Conservation (phyloP, 768 basidiomycete genomes). For the Boletus bicolor region DNA sequence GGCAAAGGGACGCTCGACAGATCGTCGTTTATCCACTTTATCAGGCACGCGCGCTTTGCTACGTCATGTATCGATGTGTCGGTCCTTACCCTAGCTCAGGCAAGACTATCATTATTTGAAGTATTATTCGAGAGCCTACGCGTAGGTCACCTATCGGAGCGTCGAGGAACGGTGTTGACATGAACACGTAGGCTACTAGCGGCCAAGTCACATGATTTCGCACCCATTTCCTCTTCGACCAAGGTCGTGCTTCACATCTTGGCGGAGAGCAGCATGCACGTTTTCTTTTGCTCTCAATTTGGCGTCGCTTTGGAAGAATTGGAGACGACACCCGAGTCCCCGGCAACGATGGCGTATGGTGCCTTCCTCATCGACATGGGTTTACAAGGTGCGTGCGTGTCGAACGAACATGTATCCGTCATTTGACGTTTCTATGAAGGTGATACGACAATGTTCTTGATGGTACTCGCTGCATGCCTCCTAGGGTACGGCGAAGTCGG, state of each 20-base stretch:
- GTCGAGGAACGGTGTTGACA: not conserved
- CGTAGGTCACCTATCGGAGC: constrained; percentile 37
- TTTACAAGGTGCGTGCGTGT: constrained; percentile 35
- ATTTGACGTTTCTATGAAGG: constrained; percentile 37
- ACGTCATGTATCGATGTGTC: not conserved
- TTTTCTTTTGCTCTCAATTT: constrained; percentile 64
- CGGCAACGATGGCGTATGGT: constrained; percentile 81
- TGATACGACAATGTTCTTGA: constrained; percentile 66
- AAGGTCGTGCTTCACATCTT: constrained; percentile 62
- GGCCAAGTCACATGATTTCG: constrained; percentile 68
- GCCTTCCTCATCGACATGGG: constrained; percentile 82
- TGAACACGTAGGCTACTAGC: constrained; percentile 56
- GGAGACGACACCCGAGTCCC: constrained; percentile 57
- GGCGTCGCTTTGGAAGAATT: constrained; percentile 63
- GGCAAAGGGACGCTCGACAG: constrained; percentile 66
- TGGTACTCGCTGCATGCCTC: constrained; percentile 82
- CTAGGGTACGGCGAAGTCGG: constrained; percentile 94
- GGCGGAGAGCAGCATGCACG: constrained; percentile 71
- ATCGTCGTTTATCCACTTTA: constrained; percentile 77
- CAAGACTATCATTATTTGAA: constrained; percentile 81
- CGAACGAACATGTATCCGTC: not conserved
- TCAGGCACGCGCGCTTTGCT: constrained; percentile 52
- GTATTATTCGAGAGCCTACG: constrained; percentile 83
- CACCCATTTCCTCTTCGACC: constrained; percentile 59
- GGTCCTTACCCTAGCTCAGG: constrained; percentile 33